These are phyloP conservation scores for Stephania japonica DNA, from an alignment of 164 flowering plant species.

Conservation along the genomic window DNA sequence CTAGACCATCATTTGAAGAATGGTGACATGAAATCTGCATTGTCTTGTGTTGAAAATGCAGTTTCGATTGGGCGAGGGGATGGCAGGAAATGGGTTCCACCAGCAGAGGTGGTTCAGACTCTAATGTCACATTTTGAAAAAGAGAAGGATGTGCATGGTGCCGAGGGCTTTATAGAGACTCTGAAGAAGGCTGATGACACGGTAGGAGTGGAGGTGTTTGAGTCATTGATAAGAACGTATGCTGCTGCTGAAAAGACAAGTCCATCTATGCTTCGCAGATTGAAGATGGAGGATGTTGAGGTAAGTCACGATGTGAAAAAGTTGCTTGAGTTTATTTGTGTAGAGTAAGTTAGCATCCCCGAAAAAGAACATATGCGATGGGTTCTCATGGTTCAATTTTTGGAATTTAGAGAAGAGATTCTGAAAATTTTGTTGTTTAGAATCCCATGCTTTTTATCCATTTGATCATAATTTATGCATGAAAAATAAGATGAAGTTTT, in stretches of 20 bases:
- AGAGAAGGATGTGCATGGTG: constrained; percentile 75
- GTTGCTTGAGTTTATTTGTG: constrained; percentile 52
- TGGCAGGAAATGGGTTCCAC: constrained; percentile 73
- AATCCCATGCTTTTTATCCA: background rate
- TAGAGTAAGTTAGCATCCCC: constrained; percentile 30
- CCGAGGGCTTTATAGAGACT: constrained; percentile 59
- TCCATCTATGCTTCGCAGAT: constrained; percentile 43
- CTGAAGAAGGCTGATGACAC: constrained; percentile 44
- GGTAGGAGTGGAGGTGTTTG: constrained; percentile 48
- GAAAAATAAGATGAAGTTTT: too few species aligned
- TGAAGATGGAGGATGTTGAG: constrained; percentile 88
- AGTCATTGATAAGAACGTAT: constrained; percentile 70
- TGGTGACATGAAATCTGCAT: constrained; percentile 44
- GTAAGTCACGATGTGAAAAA: constrained; percentile 51
- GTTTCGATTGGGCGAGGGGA: constrained; percentile 50
- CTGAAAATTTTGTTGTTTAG: too few species aligned
- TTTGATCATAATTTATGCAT: background rate
- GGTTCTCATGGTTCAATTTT: too few species aligned
- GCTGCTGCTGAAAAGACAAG: constrained; percentile 74
- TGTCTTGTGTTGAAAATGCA: constrained; percentile 59
- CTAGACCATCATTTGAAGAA: constrained; percentile 52
- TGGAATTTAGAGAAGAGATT: too few species aligned
- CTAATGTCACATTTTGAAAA: constrained; percentile 67
- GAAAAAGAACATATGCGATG: background rate
- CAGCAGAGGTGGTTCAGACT: constrained; percentile 28